Evolutionary conservation across 2,329 filamentous ascomycete genomes (phyloP), one percentile per base, ranked within the genome.

Genomic region (Hymenoscyphus linearis): DNA sequence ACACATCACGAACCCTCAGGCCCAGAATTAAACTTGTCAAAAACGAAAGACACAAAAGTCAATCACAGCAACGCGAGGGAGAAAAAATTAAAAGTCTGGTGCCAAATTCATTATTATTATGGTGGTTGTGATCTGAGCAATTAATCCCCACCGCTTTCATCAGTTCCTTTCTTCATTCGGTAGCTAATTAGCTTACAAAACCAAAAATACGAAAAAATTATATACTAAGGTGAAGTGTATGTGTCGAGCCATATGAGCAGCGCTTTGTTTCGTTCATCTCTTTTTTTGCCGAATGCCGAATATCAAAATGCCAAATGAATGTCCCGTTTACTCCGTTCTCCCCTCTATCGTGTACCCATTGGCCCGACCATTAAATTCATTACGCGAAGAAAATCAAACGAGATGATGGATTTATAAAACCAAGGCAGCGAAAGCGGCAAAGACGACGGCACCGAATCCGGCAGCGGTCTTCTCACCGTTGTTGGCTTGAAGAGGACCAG

Each of bases 361-460:
- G 26, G 26, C 52, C n/a, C 47, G 34, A 58, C 61, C 53, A 60
- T 60, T 62, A 60, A 54, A 57, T 62, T 55, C 54, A 31, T 55
- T 31, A 52, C n/a, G 40, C 34, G 59, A 37, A 35, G 57, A 27
- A 27, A 26, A 57, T 44, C 54, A 57, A n/a, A 36, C n/a, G 34
- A 53, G 53, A 57, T 53, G 22, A 58, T 31, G n/a, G 25, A 44
- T 62, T 66, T 67, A 71, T 57, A 71, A 55, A 53, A 70, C 52
- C 59, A 70, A 63, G 26, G 68, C 68, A 44, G 61, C 62, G 35
- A 71, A 57, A 66, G 65, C 68, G 54, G 61, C 68, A 60, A 60
- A 52, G 22, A 57, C 67, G 27, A 69, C 22, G 57, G 64, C 68
- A 59, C 67, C 67, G 50, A 69, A 56, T 26, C 68, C 65, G 52